Conservation (phyloP, 805 yeast species). For the Hanseniaspora hatyaiensis region DNA sequence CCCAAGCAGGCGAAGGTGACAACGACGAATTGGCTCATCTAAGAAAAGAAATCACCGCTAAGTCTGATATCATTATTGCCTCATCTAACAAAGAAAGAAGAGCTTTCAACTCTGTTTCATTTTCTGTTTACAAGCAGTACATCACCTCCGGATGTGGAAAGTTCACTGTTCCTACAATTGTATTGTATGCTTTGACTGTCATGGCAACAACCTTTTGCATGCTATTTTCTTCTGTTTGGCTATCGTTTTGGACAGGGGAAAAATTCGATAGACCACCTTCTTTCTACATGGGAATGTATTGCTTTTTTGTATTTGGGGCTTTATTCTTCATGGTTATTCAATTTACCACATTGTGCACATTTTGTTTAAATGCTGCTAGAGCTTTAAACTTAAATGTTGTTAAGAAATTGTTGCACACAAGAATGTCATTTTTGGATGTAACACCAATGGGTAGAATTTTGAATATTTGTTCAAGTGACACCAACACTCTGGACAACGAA, state of each 20-base stretch:
- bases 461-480: constrained; percentile 76
- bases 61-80: constrained; percentile 18
- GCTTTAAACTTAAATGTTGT: constrained; percentile 51
- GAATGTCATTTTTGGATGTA: constrained; percentile 71
- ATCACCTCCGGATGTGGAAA: constrained; percentile 28
- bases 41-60: constrained; percentile 19
- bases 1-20: constrained; percentile 11
- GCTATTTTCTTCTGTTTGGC: constrained; percentile 58
- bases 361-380: constrained; percentile 45
- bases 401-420: constrained; percentile 52
- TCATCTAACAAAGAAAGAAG: constrained; percentile 13
- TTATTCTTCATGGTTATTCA: constrained; percentile 35
- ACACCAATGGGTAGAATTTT: constrained; percentile 80
- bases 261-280: constrained; percentile 41
- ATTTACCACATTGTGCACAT: constrained; percentile 39
- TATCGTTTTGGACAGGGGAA: constrained; percentile 63
- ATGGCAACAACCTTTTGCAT: constrained; percentile 36
- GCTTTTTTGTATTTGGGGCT: constrained; percentile 45
- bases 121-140: constrained; percentile 27
- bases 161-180: constrained; percentile 2
- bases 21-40: constrained; percentile 18
- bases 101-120: constrained; percentile 24
- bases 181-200: constrained; percentile 13
- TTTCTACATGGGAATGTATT: constrained; percentile 64
- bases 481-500: constrained; percentile 73